These are phyloP conservation scores for Aspergillus cristatus DNA, from an alignment of 495 filamentous ascomycete species.

Conservation along the genomic window DNA sequence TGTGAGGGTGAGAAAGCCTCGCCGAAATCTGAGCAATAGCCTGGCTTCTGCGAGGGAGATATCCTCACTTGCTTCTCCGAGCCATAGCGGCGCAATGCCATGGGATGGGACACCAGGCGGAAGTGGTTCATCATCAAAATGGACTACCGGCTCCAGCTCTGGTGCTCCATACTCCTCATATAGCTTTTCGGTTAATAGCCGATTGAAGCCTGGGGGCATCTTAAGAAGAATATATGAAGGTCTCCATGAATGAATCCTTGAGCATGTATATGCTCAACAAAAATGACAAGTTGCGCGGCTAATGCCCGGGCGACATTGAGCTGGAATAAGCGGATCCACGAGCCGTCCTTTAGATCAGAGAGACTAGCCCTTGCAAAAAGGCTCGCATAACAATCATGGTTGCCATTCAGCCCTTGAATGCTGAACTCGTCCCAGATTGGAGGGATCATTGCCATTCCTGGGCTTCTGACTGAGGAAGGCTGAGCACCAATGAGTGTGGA, in stretches of 20 bases:
- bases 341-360: slow-evolving; percentile 19
- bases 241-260: slow-evolving; percentile 26
- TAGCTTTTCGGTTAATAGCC: slow-evolving; percentile 16
- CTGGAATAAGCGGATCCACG: slow-evolving; percentile 25
- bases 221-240: slow-evolving; percentile 23
- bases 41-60: slow-evolving; percentile 16
- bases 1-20: slow-evolving; percentile 21
- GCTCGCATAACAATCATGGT: slow-evolving; percentile 32
- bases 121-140: slow-evolving; percentile 17
- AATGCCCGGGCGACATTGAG: slow-evolving; percentile 32
- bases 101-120: slow-evolving; percentile 14
- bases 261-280: slow-evolving; percentile 22
- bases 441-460: slow-evolving; percentile 19
- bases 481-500: slow-evolving; percentile 7
- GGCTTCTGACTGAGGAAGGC: slow-evolving; percentile 10
- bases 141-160: slow-evolving; percentile 12
- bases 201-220: slow-evolving; percentile 8
- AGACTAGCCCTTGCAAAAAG: slow-evolving; percentile 21
- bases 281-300: slow-evolving; percentile 28
- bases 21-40: slow-evolving; percentile 33
- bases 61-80: slow-evolving; percentile 19
- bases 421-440: slow-evolving; percentile 32
- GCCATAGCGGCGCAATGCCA: slow-evolving; percentile 17
- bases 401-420: slow-evolving; percentile 34
- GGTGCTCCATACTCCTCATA: slow-evolving; percentile 18